Base-by-base conservation (phyloP, 768 basidiomycete genomes). In the Leccinum aurantiacum region DNA sequence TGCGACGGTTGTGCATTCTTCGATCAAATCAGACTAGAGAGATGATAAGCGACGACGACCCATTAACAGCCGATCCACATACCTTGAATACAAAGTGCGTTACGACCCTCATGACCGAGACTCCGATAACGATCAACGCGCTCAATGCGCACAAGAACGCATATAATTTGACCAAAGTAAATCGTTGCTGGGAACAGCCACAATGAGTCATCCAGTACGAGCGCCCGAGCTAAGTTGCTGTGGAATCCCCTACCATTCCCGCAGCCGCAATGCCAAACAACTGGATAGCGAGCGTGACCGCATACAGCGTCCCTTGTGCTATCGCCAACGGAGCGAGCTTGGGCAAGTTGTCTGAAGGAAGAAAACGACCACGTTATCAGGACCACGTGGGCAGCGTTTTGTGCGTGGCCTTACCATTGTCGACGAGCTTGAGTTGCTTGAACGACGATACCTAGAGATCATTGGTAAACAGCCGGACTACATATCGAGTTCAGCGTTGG, bases 51-150 rank as follows among this genome's bases (percentile, higher is more conserved):
- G 33, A 37, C 2, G 6, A 38, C 54, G 19, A 47, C 27, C 4
- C 4, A 4, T 24, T 25, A 24, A 25, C 14, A 25, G 10, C 22
- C 10, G n/a, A 29, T 24, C 41, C 0, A 67, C 74, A 24, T 46
- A 84, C 89, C 82, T 90, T 91, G 76, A 80, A 79, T 0, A 77
- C 77, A 63, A 90, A 91, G 66, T 93, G 90, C 1, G 83, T 76
- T 8, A 92, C 71, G 9, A 84, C 75, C 29, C 84, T 79, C 62
- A 87, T 66, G 44, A 91, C 62, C 7, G 81, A 83, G 4, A 82
- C 73, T 0, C 74, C 88, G 6, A 81, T 64, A 24, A 87, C 74
- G 2, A 86, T 66, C 51, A 87, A 68, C 19, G 82, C 69, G 6
- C 79, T 80, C 3, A 82, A 60, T 0, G 76, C 71, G 2, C 84